Conservation (phyloP, 2,329 filamentous ascomycete genomes). For the Bipolaris sorokiniana region DNA sequence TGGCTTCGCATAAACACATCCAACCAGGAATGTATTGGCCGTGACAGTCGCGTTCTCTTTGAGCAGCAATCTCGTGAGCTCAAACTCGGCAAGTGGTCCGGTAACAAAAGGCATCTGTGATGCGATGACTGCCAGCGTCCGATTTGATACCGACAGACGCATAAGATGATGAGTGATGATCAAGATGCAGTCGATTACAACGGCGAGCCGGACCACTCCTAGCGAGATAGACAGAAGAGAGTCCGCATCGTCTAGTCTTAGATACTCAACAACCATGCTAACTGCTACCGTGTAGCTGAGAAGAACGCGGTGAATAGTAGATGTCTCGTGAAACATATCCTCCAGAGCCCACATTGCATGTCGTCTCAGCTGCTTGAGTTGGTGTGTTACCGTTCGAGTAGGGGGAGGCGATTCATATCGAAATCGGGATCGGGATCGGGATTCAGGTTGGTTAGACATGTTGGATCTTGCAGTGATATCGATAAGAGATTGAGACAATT, state of each 20-base stretch:
- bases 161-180: conserved; percentile 1
- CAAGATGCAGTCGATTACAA: conserved; percentile 1
- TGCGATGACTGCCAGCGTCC: not conserved
- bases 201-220: not conserved
- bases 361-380: not conserved
- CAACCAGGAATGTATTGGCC: not conserved
- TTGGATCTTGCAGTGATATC: not conserved
- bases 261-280: not conserved
- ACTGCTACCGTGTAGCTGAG: not conserved
- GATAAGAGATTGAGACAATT: not conserved
- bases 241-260: not conserved
- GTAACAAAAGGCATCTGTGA: not conserved
- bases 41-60: not conserved
- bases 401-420: not conserved
- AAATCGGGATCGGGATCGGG: not conserved
- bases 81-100: conserved; percentile 1
- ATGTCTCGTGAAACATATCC: not conserved
- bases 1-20: conserved; percentile 2
- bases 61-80: not conserved
- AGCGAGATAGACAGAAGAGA: not conserved
- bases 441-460: not conserved
- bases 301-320: not conserved
- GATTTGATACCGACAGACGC: not conserved
- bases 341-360: not conserved
- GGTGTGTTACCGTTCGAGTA: not conserved